Base-by-base conservation (phyloP, 805 yeast genomes). In the Pichia phayaonensis region DNA sequence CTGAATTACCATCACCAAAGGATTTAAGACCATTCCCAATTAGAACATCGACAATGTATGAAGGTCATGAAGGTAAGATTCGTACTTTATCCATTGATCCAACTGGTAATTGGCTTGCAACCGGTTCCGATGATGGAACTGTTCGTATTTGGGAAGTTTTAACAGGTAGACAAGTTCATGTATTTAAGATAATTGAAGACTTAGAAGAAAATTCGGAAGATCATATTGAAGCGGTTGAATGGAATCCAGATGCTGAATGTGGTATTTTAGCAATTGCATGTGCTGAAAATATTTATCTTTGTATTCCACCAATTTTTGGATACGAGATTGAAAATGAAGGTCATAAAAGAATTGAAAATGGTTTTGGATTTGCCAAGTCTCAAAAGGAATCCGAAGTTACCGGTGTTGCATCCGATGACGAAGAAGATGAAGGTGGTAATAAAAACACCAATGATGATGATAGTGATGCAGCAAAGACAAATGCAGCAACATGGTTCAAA, bases 11-110 rank as follows among this genome's bases (percentile, higher is more conserved):
- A 40, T 87, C 96, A 22, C 99, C 99, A 53, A 84, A 89, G 69
- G 99, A 94, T 68, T 75, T 94, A 60, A 81, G 95, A 68, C 99
- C 99, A 18, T 94, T 94, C 83, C 99, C 99, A 46, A 86, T 90
- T 61, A 80, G 82, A 62, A 82, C 94, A 58, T 85, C 97, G 3
- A 90, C 96, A 5, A 69, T 81, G 2, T 92, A 80, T 66, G 76
- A 75, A 54, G 99, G 99, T 29, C 99, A 92, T 65, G 70, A 71
- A 42, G 96, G 84, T 42, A 83, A 83, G 61, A 83, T 94, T 46
- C 83, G 99, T 66, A 75, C 92, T 2, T 63, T 94, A 27, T 80
- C 90, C 10, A 77, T 92, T 45, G 96, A 92, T 64, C 95, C 96
- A 46, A 74, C 82, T 31, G 99, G 99, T 5, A 74, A 85, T 59